Conservation (phyloP, 108 stramenopile species). For the Aurantiochytrium sp. region DNA sequence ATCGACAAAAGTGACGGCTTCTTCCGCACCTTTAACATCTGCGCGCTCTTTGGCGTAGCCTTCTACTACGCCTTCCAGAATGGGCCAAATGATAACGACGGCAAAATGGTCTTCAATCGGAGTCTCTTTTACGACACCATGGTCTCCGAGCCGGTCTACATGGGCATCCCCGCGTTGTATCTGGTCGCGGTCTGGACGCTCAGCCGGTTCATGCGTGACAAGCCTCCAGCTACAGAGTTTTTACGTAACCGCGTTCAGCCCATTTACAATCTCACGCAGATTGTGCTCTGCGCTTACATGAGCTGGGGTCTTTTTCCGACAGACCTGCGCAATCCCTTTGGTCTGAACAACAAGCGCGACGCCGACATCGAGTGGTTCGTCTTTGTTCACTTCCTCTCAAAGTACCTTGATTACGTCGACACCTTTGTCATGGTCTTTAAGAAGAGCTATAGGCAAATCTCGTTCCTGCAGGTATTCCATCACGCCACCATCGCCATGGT, state of each 20-base stretch:
- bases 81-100: not conserved
- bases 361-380: not conserved
- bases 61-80: not conserved
- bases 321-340: not conserved
- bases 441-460: not conserved
- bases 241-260: not conserved
- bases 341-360: not conserved
- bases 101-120: not conserved
- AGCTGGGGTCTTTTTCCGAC: not conserved
- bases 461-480: constrained; percentile 22
- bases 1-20: not conserved
- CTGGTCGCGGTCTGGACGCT: not conserved
- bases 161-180: not conserved
- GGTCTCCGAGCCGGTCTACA: not conserved
- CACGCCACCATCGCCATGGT: not conserved
- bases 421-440: constrained; percentile 16
- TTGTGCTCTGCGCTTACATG: not conserved
- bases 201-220: not conserved
- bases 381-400: not conserved
- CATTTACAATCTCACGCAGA: not conserved
- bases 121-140: not conserved
- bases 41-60: not conserved
- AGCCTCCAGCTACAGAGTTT: not conserved
- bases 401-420: constrained; percentile 10
- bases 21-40: not conserved